These are phyloP conservation scores for Castanea crenata DNA, from an alignment of 306 rosid genomes.

Conservation along the genomic window DNA sequence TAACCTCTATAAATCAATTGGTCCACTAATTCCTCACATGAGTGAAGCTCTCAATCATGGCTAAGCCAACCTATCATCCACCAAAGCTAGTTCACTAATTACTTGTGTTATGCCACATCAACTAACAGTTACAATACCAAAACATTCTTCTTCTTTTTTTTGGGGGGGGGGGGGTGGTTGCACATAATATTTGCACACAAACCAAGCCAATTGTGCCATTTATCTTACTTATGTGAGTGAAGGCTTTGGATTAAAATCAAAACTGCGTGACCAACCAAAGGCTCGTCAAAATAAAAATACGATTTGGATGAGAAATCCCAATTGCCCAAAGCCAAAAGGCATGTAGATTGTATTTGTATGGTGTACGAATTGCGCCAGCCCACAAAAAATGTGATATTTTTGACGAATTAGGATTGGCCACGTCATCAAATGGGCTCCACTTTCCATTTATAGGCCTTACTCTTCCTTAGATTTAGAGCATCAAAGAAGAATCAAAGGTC, in stretches of 20 bases:
- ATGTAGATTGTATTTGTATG: slow-evolving; percentile 2
- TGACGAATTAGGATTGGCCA: slow-evolving; percentile 17
- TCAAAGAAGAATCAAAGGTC: not conserved
- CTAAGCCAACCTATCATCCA: not conserved
- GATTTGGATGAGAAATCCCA: slow-evolving; percentile 4
- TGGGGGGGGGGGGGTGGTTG: too few relatives aligned
- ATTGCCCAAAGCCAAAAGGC: not conserved
- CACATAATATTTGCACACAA: slow-evolving; percentile 9
- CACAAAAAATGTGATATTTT: not conserved
- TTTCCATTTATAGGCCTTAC: slow-evolving; percentile 9
- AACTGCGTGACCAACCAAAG: slow-evolving; percentile 46
- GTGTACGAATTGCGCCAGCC: slow-evolving; percentile 28
- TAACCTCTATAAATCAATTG: not conserved
- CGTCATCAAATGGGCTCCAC: slow-evolving; percentile 17
- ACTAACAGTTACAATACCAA: not conserved
- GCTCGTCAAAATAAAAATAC: slow-evolving; percentile 10
- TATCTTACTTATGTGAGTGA: slow-evolving; percentile 1
- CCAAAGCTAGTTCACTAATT: not conserved
- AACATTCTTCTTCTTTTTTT: not conserved
- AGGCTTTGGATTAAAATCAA: slow-evolving; percentile 16
- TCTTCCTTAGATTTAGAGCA: not conserved
- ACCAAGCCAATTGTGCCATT: slow-evolving; percentile 9
- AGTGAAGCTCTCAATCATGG: not conserved
- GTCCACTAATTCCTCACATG: not conserved
- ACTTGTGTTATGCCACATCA: not conserved